phyloP scores from a whole-genome alignment of 176 grass and related monocot genomes.

The Triticum aestivum region IWGSC_CS_RefSeq_v2.1 NC_057812.1:636229614-636230113 shows the following conservation, averaged over 20 bases:
- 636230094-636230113: neutral
- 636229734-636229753: conserved; percentile 1
- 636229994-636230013: neutral
- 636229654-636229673: neutral
- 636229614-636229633: conserved; percentile 16
- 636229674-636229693: neutral
- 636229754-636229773: neutral
- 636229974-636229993: conserved; percentile 2
- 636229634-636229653: conserved; percentile 5
- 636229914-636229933: neutral
- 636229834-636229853: neutral
- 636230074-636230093: neutral
- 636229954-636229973: neutral
- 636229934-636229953: neutral
- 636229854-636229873: neutral
- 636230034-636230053: neutral
- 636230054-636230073: conserved; percentile 17
- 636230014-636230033: conserved; percentile 1
- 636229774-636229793: conserved; percentile 19
- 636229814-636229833: neutral
- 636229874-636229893: neutral
- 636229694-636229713: neutral
- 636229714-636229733: neutral
- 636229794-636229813: neutral
- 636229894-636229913: neutral